Base-by-base conservation (phyloP, 2,329 filamentous ascomycete species). In the Colletotrichum incanum region DNA sequence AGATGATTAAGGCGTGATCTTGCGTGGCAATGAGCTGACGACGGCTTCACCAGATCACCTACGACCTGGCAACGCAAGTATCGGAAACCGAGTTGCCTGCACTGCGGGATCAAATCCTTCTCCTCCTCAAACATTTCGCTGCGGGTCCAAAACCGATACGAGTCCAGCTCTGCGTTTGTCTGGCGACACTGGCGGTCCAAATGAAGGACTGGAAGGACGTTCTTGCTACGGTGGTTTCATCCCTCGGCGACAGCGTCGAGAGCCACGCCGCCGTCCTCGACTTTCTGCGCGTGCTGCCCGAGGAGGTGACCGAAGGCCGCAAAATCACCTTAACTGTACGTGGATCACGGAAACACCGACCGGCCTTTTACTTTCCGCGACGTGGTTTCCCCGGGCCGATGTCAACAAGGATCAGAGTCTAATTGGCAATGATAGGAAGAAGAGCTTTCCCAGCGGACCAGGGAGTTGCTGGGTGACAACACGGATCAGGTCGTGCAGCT, bases 311-410 rank as follows among this genome's bases (percentile, higher is more conserved):
- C 77, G 96, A 99, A 89, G 96, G 96, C 86, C 94, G 96, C 85
- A 99, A 98, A 87, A 98, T 99, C 89, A 98, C 95, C 89, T 90
- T 99, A 86, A 95, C 94, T 91, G 95, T 98, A 96, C 87, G 94
- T 96, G 89, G 91, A 93, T 86, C 87, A 86, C 86, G 82, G 77
- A 84, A 79, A 81, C 81, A 84, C 82, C 86, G 84, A 82, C 84
- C 78, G 78, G 78, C 74, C 77, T 78, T 72, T 75, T 77, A 74
- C 76, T 77, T 76, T 75, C 70, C 71, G 77, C 79, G 78, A 80
- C 79, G 79, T 76, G 78, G 75, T 79, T 76, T 78, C 77, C 76
- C 78, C 78, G 80, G 79, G 78, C 78, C 79, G 78, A 77, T 77
- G 74, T 79, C 82, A 81, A 78, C 77, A 77, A 74, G 77, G 80